Evolutionary conservation across 208 protist genomes (phyloP), one percentile per base, ranked within the genome.

Genomic region (Crithidia brevicula): DNA sequence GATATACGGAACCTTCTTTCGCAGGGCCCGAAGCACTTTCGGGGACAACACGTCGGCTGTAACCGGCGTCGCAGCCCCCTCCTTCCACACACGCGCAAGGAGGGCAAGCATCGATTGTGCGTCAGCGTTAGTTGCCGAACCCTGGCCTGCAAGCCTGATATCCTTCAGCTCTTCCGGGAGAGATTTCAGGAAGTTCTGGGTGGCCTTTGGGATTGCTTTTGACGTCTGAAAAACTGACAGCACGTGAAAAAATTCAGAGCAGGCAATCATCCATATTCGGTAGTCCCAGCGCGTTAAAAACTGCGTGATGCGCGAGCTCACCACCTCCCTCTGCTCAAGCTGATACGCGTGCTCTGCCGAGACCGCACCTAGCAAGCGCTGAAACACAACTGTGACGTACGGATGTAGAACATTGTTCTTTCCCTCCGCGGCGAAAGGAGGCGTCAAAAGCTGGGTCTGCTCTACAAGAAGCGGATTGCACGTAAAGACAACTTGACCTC

Each of bases 231-330:
- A 72, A 16, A 85, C 23, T 9, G 75, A 72, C 59, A 91, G 72
- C 5, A 91, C 72, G 64, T 83, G 77, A 25, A 84, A 82, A 23
- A 79, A 81, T 59, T 91, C 85, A 46, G 81, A 87, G 51, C 79
- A 85, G 20, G 71, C 62, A 28, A 87, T 30, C 67, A 87, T 73
- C 85, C 85, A 91, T 22, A 79, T 51, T 45, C 79, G 71, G 36
- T 77, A 85, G 28, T 87, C 79, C 54, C 84, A 82, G n/a, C 74
- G 56, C 9, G 50, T 40, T 15, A 76, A 18, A 49, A 76, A 65
- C 15, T 66, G 11, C 0, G 54, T 54, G 20, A 59, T 49, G 31
- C 38, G 36, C 18, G 46, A 20, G 54, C 40, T 52, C 13, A 51
- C 51, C n/a, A 65, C 23, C n/a, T 70, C 47, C 47, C 66, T 59